A percentile compares a stretch with the other conserved stretches of the same genome.
phyloP scores from a whole-genome alignment of 2,329 filamentous ascomycete genomes.

The Colletotrichum sp. region DNA sequence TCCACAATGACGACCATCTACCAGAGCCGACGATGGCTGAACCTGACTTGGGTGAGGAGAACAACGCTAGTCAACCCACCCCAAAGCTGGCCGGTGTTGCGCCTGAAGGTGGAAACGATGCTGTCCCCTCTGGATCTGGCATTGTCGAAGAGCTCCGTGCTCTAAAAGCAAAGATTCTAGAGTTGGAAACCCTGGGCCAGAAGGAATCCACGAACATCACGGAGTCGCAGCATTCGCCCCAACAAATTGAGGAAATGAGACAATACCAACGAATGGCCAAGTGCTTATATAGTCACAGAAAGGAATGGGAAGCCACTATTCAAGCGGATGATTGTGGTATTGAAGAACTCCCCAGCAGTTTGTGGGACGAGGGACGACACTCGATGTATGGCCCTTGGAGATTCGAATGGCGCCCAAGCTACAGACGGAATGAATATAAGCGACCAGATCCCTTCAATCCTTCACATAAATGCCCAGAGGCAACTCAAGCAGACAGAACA shows the following conservation, averaged over 20 bases:
- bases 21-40: too few species aligned
- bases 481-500: neutral
- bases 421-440: neutral
- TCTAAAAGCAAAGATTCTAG: neutral
- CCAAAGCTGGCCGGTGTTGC: too few species aligned
- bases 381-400: too few species aligned
- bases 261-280: neutral
- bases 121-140: too few species aligned
- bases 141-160: neutral
- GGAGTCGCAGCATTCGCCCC: neutral
- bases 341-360: too few species aligned
- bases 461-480: rapidly evolving
- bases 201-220: neutral
- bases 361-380: too few species aligned
- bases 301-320: neutral
- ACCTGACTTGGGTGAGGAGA: too few species aligned
- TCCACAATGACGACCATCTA: too few species aligned
- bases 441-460: neutral
- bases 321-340: too few species aligned
- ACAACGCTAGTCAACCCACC: rapidly evolving
- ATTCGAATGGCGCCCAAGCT: too few species aligned
- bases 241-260: neutral
- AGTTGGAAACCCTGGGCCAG: neutral
- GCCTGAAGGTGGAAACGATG: too few species aligned
- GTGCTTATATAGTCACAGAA: neutral